Percentiles rank a stretch among this genome's conserved stretches.
Evolutionary conservation across 2,329 filamentous ascomycete species (phyloP).

Genomic region (Neophaeococcomyces mojaviensis): DNA sequence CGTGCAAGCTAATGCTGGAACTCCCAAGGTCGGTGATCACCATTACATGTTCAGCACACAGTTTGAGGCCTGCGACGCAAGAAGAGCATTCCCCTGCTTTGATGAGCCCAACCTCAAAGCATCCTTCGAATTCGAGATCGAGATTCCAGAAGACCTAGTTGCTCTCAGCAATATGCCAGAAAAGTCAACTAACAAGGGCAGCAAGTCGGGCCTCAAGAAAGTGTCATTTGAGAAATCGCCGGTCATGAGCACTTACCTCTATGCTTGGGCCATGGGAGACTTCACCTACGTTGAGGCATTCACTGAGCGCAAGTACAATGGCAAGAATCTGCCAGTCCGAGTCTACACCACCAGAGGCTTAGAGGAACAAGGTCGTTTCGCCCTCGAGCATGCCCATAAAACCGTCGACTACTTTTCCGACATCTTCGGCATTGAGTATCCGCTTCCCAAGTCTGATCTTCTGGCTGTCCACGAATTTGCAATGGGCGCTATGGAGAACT

Average conservation of each 20-base stretch:
- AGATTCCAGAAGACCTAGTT: slow-evolving; percentile 79
- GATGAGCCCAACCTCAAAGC: slow-evolving; percentile 97
- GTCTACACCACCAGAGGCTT: slow-evolving; percentile 95
- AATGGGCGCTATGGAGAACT: slow-evolving; percentile 83
- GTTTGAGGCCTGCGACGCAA: slow-evolving; percentile 93
- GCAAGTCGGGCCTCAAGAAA: slow-evolving; percentile 54
- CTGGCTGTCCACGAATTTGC: slow-evolving; percentile 90
- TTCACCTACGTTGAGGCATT: slow-evolving; percentile 94
- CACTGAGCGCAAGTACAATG: slow-evolving; percentile 83
- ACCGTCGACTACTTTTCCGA: slow-evolving; percentile 96
- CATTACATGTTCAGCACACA: slow-evolving; percentile 85
- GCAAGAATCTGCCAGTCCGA: slow-evolving; percentile 81
- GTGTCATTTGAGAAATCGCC: slow-evolving; percentile 79
- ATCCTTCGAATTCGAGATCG: slow-evolving; percentile 87
- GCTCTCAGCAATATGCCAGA: slow-evolving; percentile 95
- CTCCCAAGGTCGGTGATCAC: slow-evolving; percentile 59
- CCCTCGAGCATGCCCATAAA: slow-evolving; percentile 82
- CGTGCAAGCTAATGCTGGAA: slow-evolving; percentile 63
- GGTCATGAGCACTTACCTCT: slow-evolving; percentile 81
- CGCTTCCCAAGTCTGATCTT: slow-evolving; percentile 83
- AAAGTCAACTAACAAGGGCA: slow-evolving; percentile 62
- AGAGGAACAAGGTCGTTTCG: slow-evolving; percentile 83
- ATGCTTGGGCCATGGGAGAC: slow-evolving; percentile 92
- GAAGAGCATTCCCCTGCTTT: slow-evolving; percentile 93
- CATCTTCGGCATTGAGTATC: slow-evolving; percentile 85